These are phyloP conservation scores for Coccomyxa sp. DNA, from an alignment of 139 green algal species.

Conservation along the genomic window DNA sequence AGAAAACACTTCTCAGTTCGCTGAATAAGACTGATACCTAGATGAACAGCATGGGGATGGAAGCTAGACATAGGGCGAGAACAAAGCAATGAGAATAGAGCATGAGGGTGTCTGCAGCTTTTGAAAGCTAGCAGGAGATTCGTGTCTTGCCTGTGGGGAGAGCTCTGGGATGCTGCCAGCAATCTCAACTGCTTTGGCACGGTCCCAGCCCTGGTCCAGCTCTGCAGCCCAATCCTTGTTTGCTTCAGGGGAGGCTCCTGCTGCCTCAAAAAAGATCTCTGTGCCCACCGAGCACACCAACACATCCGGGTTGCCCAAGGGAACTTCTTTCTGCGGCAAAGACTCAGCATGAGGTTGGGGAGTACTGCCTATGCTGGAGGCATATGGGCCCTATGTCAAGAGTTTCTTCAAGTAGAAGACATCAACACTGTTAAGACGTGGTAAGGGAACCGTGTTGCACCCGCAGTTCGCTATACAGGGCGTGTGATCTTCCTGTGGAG, in stretches of 20 bases:
- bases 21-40: no score
- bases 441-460: neutral
- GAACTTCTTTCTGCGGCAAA: conserved; percentile 54
- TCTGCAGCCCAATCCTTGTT: conserved; percentile 60
- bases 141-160: conserved; percentile 27
- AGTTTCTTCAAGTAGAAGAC: no score
- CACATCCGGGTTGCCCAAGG: conserved; percentile 74
- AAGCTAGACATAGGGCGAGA: neutral
- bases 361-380: no score
- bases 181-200: conserved; percentile 6
- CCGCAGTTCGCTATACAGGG: conserved; percentile 71
- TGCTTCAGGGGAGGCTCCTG: neutral
- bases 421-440: no score
- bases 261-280: conserved; percentile 74
- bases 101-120: neutral
- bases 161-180: conserved; percentile 35
- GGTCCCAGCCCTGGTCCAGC: conserved; percentile 58
- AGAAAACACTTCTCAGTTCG: no score
- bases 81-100: neutral
- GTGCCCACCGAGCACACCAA: conserved; percentile 92
- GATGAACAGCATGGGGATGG: neutral
- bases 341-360: no score
- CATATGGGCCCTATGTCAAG: no score
- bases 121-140: neutral
- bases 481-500: conserved; percentile 83